Conservation (phyloP, 2,329 filamentous ascomycete species). For the Dactylellina sp. region DNA sequence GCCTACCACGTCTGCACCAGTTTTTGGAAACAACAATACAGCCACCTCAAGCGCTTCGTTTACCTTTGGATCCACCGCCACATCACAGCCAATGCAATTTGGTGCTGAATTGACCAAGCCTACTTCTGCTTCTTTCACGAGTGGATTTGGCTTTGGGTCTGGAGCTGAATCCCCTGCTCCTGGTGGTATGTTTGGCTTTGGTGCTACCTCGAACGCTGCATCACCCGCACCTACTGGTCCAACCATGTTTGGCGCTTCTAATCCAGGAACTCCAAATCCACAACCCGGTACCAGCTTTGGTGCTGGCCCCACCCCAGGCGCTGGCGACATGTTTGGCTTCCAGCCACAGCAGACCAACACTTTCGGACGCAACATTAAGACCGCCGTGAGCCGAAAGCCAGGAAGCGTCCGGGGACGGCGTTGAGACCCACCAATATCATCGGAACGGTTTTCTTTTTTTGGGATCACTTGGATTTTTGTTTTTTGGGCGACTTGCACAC, state of each 20-base stretch:
- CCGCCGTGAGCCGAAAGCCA: slow-evolving; percentile 40
- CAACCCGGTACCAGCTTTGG: slow-evolving; percentile 16
- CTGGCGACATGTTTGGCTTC: slow-evolving; percentile 37
- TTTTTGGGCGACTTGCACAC: slow-evolving; percentile 2
- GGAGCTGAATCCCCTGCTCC: slow-evolving; percentile 28
- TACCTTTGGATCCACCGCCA: slow-evolving; percentile 52
- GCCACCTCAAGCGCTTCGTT: slow-evolving; percentile 46
- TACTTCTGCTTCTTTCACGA: slow-evolving; percentile 43
- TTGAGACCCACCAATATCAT: slow-evolving; percentile 3
- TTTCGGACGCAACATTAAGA: slow-evolving; percentile 45
- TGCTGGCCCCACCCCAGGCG: not conserved
- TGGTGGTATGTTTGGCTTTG: slow-evolving; percentile 24
- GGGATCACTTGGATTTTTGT: not conserved
- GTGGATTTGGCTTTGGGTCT: slow-evolving; percentile 24
- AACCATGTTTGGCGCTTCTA: slow-evolving; percentile 33
- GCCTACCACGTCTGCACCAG: slow-evolving; percentile 24
- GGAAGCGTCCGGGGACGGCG: slow-evolving; percentile 48
- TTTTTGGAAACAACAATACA: slow-evolving; percentile 41
- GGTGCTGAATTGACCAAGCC: slow-evolving; percentile 34
- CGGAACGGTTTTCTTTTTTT: slow-evolving; percentile 5
- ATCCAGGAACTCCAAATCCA: slow-evolving; percentile 20
- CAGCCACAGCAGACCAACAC: slow-evolving; percentile 41
- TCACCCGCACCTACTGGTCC: slow-evolving; percentile 26
- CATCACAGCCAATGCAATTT: slow-evolving; percentile 37
- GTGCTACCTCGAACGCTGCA: slow-evolving; percentile 25